Percentiles rank a stretch among this genome's conserved stretches.
phyloP scores from a whole-genome alignment of 805 yeast species.

The Wickerhamiella allomyrinae region DNA sequence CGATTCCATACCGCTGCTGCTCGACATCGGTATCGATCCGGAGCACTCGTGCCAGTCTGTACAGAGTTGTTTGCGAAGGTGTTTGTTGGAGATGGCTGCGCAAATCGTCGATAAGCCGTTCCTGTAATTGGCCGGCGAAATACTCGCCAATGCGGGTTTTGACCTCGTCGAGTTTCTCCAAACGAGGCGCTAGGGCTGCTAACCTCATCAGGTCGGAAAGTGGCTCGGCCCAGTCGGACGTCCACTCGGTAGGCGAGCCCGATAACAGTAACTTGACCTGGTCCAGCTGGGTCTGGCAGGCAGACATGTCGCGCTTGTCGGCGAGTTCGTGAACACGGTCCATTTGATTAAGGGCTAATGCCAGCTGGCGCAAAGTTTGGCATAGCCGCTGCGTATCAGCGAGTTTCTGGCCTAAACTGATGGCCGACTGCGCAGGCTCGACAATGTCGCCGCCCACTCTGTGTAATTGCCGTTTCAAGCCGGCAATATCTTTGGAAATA shows the following conservation, averaged over 20 bases:
- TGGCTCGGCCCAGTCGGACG: background rate
- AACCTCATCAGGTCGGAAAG: conserved; percentile 3
- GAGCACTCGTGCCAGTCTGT: conserved; percentile 30
- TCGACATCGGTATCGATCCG: conserved; percentile 27
- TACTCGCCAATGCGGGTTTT: conserved; percentile 37
- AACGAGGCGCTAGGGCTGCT: conserved; percentile 1
- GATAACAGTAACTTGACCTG: conserved; percentile 36
- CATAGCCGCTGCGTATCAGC: conserved; percentile 32
- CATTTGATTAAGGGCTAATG: conserved; percentile 31
- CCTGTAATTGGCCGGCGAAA: conserved; percentile 45
- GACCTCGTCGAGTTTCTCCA: background rate
- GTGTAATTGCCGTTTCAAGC: conserved; percentile 1
- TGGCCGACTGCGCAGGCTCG: background rate
- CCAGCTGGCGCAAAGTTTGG: conserved; percentile 37
- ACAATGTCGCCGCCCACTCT: background rate
- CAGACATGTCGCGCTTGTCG: conserved; percentile 31
- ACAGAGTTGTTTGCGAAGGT: conserved; percentile 34
- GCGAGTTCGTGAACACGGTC: conserved; percentile 37
- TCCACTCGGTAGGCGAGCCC: conserved; percentile 31
- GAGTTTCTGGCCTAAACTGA: background rate
- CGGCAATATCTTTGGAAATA: conserved; percentile 4
- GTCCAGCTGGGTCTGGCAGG: conserved; percentile 44
- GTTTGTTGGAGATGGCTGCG: conserved; percentile 40
- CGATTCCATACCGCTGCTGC: conserved; percentile 16
- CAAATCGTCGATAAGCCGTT: conserved; percentile 45